These are phyloP conservation scores for Multifurca ochricompacta DNA, from an alignment of 768 basidiomycete genomes.

Conservation along the genomic window DNA sequence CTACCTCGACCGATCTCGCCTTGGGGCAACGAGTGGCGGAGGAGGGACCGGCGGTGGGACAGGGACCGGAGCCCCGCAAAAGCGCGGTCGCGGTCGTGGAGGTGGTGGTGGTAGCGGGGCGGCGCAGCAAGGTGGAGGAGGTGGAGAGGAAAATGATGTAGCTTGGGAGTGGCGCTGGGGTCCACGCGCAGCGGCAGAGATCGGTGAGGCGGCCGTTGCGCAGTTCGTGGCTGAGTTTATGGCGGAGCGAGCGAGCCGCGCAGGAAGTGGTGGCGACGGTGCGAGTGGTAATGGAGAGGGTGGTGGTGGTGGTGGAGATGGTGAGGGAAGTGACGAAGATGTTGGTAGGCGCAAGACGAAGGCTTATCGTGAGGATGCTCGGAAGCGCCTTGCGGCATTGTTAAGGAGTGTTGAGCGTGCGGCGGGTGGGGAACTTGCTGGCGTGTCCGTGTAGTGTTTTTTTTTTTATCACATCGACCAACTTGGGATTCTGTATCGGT, in stretches of 20 bases:
- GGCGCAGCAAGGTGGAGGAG: slow-evolving; percentile 21
- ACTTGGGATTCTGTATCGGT: no score
- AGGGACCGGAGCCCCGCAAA: slow-evolving; percentile 31
- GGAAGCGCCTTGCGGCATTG: slow-evolving; percentile 39
- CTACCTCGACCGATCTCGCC: slow-evolving; percentile 64
- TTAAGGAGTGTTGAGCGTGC: slow-evolving; percentile 53
- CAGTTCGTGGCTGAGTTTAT: slow-evolving; percentile 78
- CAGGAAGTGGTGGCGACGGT: neutral
- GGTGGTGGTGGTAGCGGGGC: slow-evolving; percentile 34
- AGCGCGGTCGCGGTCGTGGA: slow-evolving; percentile 46
- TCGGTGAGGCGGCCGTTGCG: slow-evolving; percentile 71
- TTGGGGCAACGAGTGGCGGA: no score
- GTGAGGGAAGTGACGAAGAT: slow-evolving; percentile 13
- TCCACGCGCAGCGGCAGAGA: slow-evolving; percentile 66
- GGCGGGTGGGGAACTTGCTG: slow-evolving; percentile 49
- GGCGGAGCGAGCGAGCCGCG: slow-evolving; percentile 33
- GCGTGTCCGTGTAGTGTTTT: slow-evolving; percentile 21
- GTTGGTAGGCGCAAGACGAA: slow-evolving; percentile 15
- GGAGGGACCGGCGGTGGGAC: slow-evolving; percentile 29
- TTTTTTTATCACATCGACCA: no score
- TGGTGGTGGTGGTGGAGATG: neutral
- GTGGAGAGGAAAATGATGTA: slow-evolving; percentile 32
- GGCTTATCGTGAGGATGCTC: slow-evolving; percentile 24
- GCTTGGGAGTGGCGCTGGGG: slow-evolving; percentile 85
- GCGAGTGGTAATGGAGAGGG: neutral